A percentile compares a stretch with the other conserved stretches of the same genome.
Conservation (phyloP, 768 basidiomycete genomes). For the Lactifluus echinatus region DNA sequence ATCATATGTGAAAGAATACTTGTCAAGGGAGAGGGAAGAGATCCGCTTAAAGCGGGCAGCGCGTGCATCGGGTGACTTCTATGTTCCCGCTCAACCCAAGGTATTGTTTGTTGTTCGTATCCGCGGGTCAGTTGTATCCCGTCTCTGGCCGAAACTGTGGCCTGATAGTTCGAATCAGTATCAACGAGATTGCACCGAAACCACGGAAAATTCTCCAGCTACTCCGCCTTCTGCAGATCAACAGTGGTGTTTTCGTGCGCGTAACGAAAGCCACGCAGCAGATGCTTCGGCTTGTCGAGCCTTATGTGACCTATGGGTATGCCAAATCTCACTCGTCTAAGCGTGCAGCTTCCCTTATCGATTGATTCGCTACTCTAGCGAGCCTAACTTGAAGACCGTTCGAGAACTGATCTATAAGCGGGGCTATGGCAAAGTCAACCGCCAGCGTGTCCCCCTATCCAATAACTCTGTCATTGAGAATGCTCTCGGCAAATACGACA, state of each 20-base stretch:
- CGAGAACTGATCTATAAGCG: slow-evolving; percentile 99
- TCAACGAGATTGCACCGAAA: slow-evolving; percentile 99
- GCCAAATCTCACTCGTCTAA: slow-evolving; percentile 30
- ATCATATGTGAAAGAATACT: slow-evolving; percentile 95
- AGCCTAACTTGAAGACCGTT: slow-evolving; percentile 93
- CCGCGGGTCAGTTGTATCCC: slow-evolving; percentile 62
- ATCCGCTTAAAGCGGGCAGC: slow-evolving; percentile 91
- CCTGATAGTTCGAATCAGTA: slow-evolving; percentile 44
- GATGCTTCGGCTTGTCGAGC: slow-evolving; percentile 97
- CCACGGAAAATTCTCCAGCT: slow-evolving; percentile 99
- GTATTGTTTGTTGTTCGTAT: slow-evolving; percentile 97
- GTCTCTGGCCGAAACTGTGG: slow-evolving; percentile 10
- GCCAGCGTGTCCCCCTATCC: slow-evolving; percentile 91
- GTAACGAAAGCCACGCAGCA: slow-evolving; percentile 93
- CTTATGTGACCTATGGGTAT: slow-evolving; percentile 94
- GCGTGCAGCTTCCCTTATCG: background rate
- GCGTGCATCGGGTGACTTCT: slow-evolving; percentile 88
- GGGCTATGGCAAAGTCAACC: slow-evolving; percentile 96
- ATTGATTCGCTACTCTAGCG: slow-evolving; percentile 36
- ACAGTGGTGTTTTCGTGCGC: slow-evolving; percentile 98
- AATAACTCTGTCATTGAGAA: slow-evolving; percentile 93
- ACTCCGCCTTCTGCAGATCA: slow-evolving; percentile 97
- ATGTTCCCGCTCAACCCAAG: slow-evolving; percentile 94
- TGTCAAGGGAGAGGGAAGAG: slow-evolving; percentile 89
- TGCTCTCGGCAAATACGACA: slow-evolving; percentile 85